Evolutionary conservation across 495 filamentous ascomycete genomes (phyloP), one percentile per base, ranked within the genome.

Genomic region (Aspergillus cavernicola): DNA sequence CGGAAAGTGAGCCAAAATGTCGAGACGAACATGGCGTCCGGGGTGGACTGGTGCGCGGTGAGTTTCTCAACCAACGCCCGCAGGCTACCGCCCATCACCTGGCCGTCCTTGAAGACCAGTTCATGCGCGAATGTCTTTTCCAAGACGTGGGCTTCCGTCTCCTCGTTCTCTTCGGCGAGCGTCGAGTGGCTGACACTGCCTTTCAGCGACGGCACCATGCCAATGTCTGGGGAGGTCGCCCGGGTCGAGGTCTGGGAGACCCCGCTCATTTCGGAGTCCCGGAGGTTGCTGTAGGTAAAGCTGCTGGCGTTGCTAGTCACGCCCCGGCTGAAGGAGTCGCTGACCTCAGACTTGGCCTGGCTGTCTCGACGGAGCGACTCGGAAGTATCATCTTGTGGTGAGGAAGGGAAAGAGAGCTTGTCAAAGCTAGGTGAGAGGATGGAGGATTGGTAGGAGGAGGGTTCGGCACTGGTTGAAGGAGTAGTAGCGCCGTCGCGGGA

Each of bases 1-100:
- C 95, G 88, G 75, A 99, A 99, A 23, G 95, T 97, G 36, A 97
- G 84, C 69, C 95, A 97, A 67, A 99, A 97, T 0, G 95, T 88
- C 3, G 89, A 87, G 46, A 97, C 89, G 61, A 97, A 99, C 65
- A 88, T 82, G 31, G 89, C 84, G 66, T 97, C 92, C 2, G 95
- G 95, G 2, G 93, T 96, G 0, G 90, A 87, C 64, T 96, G 89
- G 65, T 95, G 90, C 0, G 88, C 89, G 2, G 95, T 99, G 22
- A 99, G 81, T 60, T 88, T 85, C 70, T 99, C 95, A 40, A 99
- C 88, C 44, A 99, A 73, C 6, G 95, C 92, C 23, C 89, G 84
- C 12, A 99, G 79, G 15, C 91, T 92, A 10, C 95, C 95, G 29
- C 93, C 95, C 50, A 87, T 86, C n/a, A 97, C 85, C 55, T 96